Conservation (phyloP, 1,284 basidiomycete species). For the Veloporphyrellus conicus region DNA sequence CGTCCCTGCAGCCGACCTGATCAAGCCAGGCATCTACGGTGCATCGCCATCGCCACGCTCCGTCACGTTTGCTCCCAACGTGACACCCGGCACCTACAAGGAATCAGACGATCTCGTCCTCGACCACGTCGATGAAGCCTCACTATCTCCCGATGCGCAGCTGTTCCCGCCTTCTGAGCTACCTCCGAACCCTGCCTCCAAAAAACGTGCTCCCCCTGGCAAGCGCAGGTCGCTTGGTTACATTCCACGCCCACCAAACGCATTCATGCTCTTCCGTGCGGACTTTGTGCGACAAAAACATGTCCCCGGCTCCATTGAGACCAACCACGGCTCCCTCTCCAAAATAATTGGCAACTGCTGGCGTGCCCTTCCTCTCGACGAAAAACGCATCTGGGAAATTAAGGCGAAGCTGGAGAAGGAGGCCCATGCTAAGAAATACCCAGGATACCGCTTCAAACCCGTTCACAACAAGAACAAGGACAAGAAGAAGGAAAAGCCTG, state of each 20-base stretch:
- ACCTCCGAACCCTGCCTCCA: slow-evolving; percentile 35
- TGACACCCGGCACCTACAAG: slow-evolving; percentile 60
- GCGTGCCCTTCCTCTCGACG: slow-evolving; percentile 60
- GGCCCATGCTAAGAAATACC: slow-evolving; percentile 59
- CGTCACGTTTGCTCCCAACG: slow-evolving; percentile 68
- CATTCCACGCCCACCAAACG: slow-evolving; percentile 86
- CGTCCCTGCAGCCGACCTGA: slow-evolving; percentile 36
- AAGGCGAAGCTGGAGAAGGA: slow-evolving; percentile 64
- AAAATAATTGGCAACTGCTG: slow-evolving; percentile 74
- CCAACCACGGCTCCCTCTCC: slow-evolving; percentile 72
- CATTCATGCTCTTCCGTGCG: slow-evolving; percentile 91
- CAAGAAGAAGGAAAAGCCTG: slow-evolving; percentile 42
- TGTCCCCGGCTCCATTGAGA: slow-evolving; percentile 79
- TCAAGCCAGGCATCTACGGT: slow-evolving; percentile 57
- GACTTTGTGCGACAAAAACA: slow-evolving; percentile 80
- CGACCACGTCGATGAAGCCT: slow-evolving; percentile 29
- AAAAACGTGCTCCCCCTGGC: slow-evolving; percentile 46
- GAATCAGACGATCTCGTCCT: slow-evolving; percentile 42
- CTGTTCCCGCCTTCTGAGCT: slow-evolving; percentile 47
- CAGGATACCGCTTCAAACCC: slow-evolving; percentile 68
- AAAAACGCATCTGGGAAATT: slow-evolving; percentile 63
- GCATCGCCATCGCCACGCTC: slow-evolving; percentile 42
- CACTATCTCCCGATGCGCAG: slow-evolving; percentile 21
- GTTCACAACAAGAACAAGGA: slow-evolving; percentile 64
- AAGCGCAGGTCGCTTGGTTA: slow-evolving; percentile 65